A percentile compares a stretch with the other conserved stretches of the same genome.
phyloP scores from a whole-genome alignment of 192 early-diverging fungal genomes.

The Podila epigama region DNA sequence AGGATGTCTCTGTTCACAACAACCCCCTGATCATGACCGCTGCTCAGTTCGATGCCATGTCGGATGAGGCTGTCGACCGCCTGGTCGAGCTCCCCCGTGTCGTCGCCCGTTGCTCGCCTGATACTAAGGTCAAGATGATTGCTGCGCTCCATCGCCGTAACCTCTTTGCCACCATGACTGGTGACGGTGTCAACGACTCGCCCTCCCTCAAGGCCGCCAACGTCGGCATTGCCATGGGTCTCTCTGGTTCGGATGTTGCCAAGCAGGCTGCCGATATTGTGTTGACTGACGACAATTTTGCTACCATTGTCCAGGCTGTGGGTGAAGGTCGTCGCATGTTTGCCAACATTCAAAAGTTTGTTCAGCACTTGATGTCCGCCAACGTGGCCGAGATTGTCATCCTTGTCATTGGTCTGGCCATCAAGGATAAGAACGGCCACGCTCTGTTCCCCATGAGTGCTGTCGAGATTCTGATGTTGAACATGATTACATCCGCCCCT shows the following conservation, averaged over 20 bases:
- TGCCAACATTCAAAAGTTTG: slow-evolving; percentile 76
- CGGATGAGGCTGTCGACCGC: slow-evolving; percentile 84
- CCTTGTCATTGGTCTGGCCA: slow-evolving; percentile 73
- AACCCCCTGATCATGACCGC: slow-evolving; percentile 82
- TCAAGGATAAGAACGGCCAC: slow-evolving; percentile 62
- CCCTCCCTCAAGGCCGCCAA: slow-evolving; percentile 77
- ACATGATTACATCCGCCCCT: slow-evolving; percentile 79
- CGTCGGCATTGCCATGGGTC: slow-evolving; percentile 88
- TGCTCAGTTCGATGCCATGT: slow-evolving; percentile 82
- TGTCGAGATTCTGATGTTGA: slow-evolving; percentile 80
- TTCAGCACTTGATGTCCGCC: slow-evolving; percentile 71
- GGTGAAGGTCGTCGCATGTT: slow-evolving; percentile 83
- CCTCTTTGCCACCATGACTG: slow-evolving; percentile 86
- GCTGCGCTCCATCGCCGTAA: slow-evolving; percentile 81
- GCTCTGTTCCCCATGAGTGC: slow-evolving; percentile 80
- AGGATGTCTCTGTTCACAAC: slow-evolving; percentile 34
- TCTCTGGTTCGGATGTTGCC: slow-evolving; percentile 90
- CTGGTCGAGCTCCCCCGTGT: slow-evolving; percentile 84
- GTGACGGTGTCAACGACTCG: slow-evolving; percentile 83
- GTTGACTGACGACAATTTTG: slow-evolving; percentile 81
- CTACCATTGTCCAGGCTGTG: slow-evolving; percentile 79
- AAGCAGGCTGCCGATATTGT: slow-evolving; percentile 94
- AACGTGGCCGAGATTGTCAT: slow-evolving; percentile 79
- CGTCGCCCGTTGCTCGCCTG: slow-evolving; percentile 90
- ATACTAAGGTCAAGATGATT: slow-evolving; percentile 98